Conservation (phyloP, 148 eudicot species). For the Diospyros kaki region DNA sequence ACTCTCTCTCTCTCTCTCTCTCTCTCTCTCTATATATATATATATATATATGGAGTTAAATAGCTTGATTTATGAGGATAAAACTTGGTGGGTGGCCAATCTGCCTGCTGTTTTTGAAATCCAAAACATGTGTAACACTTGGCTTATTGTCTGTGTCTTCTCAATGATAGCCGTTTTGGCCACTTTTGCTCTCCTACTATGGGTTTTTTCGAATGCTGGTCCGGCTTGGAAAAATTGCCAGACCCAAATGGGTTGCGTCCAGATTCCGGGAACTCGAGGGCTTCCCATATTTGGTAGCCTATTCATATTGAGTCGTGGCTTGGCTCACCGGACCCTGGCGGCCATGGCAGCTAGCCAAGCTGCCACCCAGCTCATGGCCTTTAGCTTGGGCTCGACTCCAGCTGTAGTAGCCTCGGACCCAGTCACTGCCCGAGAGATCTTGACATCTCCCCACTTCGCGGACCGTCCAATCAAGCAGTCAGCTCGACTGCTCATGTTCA, state of each 20-base stretch:
- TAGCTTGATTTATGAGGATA: not conserved
- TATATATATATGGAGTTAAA: not conserved
- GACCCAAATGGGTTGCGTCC: conserved; percentile 27
- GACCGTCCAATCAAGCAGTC: conserved; percentile 63
- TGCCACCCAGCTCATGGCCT: conserved; percentile 50
- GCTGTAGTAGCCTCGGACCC: conserved; percentile 47
- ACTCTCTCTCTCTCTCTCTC: not conserved
- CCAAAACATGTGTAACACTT: not conserved
- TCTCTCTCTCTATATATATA: not conserved
- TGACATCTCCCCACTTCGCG: conserved; percentile 51
- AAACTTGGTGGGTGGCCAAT: conserved; percentile 8
- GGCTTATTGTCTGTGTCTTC: not conserved
- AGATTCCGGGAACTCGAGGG: conserved; percentile 48
- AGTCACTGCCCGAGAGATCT: conserved; percentile 38
- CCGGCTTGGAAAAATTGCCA: conserved; percentile 52
- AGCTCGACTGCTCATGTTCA: conserved; percentile 57
- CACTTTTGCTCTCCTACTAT: conserved; percentile 4
- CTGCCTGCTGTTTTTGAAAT: conserved; percentile 6
- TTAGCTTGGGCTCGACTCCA: conserved; percentile 52
- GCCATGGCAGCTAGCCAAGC: conserved; percentile 25
- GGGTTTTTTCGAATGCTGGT: conserved; percentile 44
- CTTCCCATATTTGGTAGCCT: conserved; percentile 55
- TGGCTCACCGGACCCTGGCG: conserved; percentile 56
- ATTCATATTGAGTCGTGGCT: conserved; percentile 34
- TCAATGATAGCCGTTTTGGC: not conserved